These are phyloP conservation scores for Penicillium arizonense DNA, from an alignment of 495 filamentous ascomycete species.

Conservation along the genomic window DNA sequence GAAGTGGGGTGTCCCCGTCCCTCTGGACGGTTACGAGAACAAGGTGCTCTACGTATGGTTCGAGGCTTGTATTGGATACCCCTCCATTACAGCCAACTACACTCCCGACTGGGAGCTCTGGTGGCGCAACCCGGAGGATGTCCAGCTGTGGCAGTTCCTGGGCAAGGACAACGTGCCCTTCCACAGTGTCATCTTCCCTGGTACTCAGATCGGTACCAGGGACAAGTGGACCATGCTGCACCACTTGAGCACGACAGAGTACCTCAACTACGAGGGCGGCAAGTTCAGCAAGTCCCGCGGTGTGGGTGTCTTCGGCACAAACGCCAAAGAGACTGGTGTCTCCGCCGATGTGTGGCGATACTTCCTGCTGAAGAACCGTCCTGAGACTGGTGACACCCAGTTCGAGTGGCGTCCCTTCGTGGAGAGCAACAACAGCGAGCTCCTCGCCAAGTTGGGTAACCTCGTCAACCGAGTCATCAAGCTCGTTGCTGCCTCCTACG, in stretches of 20 bases:
- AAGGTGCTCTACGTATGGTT: slow-evolving; percentile 99
- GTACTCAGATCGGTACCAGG: slow-evolving; percentile 75
- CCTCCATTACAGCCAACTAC: slow-evolving; percentile 91
- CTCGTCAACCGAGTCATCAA: slow-evolving; percentile 93
- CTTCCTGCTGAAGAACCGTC: slow-evolving; percentile 84
- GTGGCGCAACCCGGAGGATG: slow-evolving; percentile 90
- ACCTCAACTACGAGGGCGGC: slow-evolving; percentile 91
- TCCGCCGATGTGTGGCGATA: slow-evolving; percentile 88
- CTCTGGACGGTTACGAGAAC: slow-evolving; percentile 61
- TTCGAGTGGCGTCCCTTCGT: slow-evolving; percentile 89
- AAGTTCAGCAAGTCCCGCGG: slow-evolving; percentile 95
- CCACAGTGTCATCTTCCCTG: slow-evolving; percentile 91
- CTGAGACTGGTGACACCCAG: slow-evolving; percentile 85
- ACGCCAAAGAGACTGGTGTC: slow-evolving; percentile 85
- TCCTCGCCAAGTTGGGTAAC: slow-evolving; percentile 90
- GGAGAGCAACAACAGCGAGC: slow-evolving; percentile 82
- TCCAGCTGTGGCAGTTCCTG: slow-evolving; percentile 95
- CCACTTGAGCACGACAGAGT: slow-evolving; percentile 88
- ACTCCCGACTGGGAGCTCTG: slow-evolving; percentile 90
- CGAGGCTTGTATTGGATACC: slow-evolving; percentile 95
- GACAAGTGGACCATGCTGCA: slow-evolving; percentile 91
- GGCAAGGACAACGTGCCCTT: slow-evolving; percentile 97
- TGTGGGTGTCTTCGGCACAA: slow-evolving; percentile 88
- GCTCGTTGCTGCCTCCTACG: slow-evolving; percentile 75
- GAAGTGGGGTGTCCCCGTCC: slow-evolving; percentile 80